Conservation (phyloP, 2,329 filamentous ascomycete genomes). For the Aphanocladium album region DNA sequence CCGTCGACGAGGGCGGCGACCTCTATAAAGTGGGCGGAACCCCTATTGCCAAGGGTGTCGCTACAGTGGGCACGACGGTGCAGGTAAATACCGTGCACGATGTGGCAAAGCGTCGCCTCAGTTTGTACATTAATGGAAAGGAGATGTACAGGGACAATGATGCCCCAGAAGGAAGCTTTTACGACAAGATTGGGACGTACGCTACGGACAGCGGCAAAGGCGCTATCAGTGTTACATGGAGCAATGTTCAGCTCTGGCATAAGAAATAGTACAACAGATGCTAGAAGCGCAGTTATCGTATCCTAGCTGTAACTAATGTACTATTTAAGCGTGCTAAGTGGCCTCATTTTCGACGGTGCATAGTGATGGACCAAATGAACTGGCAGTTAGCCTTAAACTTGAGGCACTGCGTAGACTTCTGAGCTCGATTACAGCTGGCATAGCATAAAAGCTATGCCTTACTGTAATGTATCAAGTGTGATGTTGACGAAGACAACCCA, state of each 20-base stretch:
- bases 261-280: neutral
- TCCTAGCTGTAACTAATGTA: neutral
- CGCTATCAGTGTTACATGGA: conserved; percentile 19
- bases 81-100: conserved; percentile 22
- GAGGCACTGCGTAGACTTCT: too few relatives aligned
- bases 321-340: neutral
- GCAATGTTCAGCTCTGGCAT: conserved; percentile 16
- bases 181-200: conserved; percentile 22
- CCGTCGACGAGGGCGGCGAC: conserved; percentile 13
- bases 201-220: conserved; percentile 18
- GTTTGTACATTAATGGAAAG: conserved; percentile 20
- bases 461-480: too few relatives aligned
- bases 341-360: too few relatives aligned
- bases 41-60: conserved; percentile 15
- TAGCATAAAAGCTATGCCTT: too few relatives aligned
- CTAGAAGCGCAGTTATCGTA: neutral
- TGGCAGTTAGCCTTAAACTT: too few relatives aligned
- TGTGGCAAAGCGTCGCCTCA: conserved; percentile 15
- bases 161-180: conserved; percentile 19
- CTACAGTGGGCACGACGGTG: conserved; percentile 15
- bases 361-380: too few relatives aligned
- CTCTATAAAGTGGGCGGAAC: conserved; percentile 18
- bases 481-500: too few relatives aligned
- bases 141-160: conserved; percentile 16
- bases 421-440: too few relatives aligned